Base-by-base conservation (phyloP, 495 filamentous ascomycete genomes). In the Xylaria nigripes region DNA sequence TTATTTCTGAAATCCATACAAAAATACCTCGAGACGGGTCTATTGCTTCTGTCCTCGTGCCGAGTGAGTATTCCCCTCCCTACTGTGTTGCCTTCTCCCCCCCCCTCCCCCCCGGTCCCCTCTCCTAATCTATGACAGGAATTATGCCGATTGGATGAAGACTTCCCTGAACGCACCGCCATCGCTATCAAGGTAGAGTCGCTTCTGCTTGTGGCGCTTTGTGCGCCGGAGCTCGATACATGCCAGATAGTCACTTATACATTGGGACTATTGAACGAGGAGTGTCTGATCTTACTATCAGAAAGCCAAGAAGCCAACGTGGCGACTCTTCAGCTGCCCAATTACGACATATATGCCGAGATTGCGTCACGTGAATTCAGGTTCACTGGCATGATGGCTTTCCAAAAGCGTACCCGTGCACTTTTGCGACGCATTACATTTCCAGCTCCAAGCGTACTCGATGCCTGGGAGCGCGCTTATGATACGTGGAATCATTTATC, bases 311-410 rank as follows among this genome's bases (percentile, higher is more conserved):
- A 72, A 70, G 40, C 47, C 8, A 57, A 46, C 8, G 54, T 57
- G 4, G 75, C 76, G 29, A 63, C 74, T 45, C 71, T 79, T 0
- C 67, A 83, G 29, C 72, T 83, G 50, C 73, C 81, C 25, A 85
- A 85, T 48, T 70, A 74, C 50, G 79, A 82, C 6, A 68, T 82
- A 16, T 85, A 82, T 57, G 63, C 71, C 27, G 81, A 84, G 60
- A 76, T 85, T 46, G 78, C 81, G 8, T 78, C 83, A 1, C 77
- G 76, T 44, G 76, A 76, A 12, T 85, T 85, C 64, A 71, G 78
- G 34, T 81, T 85, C 46, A 85, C 82, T 19, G 82, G 82, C 2
- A 63, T 83, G 24, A 83, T 85, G 15, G 82, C 81, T 13, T 85
- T 85, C 61, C 82, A 85, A 55, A 85, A 83, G 54, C 71, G 82